These are phyloP conservation scores for Scheffersomyces ergatensis DNA, from an alignment of 805 yeast species.

Conservation along the genomic window DNA sequence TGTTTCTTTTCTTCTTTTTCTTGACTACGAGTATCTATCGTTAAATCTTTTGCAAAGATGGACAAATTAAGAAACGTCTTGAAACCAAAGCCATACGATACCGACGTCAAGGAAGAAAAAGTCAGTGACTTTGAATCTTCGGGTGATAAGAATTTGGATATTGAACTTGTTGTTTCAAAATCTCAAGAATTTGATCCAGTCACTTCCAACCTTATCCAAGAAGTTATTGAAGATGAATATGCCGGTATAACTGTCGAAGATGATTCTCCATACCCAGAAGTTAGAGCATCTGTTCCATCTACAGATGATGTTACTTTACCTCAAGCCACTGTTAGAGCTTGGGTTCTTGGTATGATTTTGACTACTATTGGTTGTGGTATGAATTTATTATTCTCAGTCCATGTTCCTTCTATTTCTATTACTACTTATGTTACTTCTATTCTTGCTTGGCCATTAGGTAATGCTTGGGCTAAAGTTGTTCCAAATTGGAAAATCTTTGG, in stretches of 20 bases:
- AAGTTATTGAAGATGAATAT: constrained; percentile 28
- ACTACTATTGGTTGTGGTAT: constrained; percentile 57
- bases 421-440: constrained; percentile 56
- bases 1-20: too few relatives aligned
- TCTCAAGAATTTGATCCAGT: constrained; percentile 34
- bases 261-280: constrained; percentile 60
- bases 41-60: too few relatives aligned
- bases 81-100: neutral
- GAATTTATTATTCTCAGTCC: constrained; percentile 57
- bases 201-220: constrained; percentile 21
- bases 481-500: constrained; percentile 36
- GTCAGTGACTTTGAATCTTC: constrained; percentile 7
- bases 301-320: constrained; percentile 48
- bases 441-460: constrained; percentile 60
- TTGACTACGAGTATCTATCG: too few relatives aligned
- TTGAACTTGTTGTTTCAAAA: constrained; percentile 17
- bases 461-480: constrained; percentile 37
- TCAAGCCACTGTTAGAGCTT: constrained; percentile 54
- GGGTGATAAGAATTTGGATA: constrained; percentile 7
- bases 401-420: constrained; percentile 53
- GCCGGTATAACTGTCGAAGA: constrained; percentile 41
- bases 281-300: constrained; percentile 58
- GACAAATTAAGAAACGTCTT: constrained; percentile 8
- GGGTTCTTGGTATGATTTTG: constrained; percentile 50
- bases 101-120: neutral